Base-by-base conservation (phyloP, 768 basidiomycete genomes). In the Russula olivacea region DNA sequence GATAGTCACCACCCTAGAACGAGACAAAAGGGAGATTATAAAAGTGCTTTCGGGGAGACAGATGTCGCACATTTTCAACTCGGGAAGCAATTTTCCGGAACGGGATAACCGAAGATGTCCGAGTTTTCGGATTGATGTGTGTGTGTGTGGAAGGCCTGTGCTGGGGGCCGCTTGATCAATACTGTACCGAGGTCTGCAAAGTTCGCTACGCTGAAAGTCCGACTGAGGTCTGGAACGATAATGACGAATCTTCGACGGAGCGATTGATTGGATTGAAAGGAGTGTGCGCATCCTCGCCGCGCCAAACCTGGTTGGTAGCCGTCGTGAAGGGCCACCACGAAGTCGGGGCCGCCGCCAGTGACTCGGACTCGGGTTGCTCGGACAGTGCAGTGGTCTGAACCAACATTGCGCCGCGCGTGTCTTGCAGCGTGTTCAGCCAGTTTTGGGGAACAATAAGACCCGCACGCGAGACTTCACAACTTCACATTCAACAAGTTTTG, bases 141-240 rank as follows among this genome's bases (percentile, higher is more conserved):
- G n/a, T n/a, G n/a, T n/a, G n/a, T n/a, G n/a, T n/a, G n/a, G n/a
- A n/a, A n/a, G n/a, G n/a, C n/a, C n/a, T n/a, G n/a, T n/a, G n/a
- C n/a, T n/a, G 80, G 69, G 86, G 85, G 55, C 75, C 74, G 68
- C 88, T 84, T 72, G 87, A 85, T 87, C 86, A 83, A 78, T 79
- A 78, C 7, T 80, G 71, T 65, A n/a, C 45, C 19, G n/a, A 6
- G 47, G 10, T 48, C 23, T 25, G 68, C 71, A 74, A 73, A 82
- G 58, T 68, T 75, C 71, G 58, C 74, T 76, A 61, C 69, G 61
- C 17, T 12, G 19, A 11, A 14, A 14, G 41, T 10, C 48, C 23
- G n/a, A n/a, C n/a, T n/a, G 8, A 49, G 12, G 17, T 21, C 10
- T 12, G 21, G 45, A 47, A 11, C 21, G 21, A 47, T 23, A 10